A percentile compares a stretch with the other conserved stretches of the same genome.
phyloP scores from a whole-genome alignment of 2,329 filamentous ascomycete species.

The Fusarium siculi region DNA sequence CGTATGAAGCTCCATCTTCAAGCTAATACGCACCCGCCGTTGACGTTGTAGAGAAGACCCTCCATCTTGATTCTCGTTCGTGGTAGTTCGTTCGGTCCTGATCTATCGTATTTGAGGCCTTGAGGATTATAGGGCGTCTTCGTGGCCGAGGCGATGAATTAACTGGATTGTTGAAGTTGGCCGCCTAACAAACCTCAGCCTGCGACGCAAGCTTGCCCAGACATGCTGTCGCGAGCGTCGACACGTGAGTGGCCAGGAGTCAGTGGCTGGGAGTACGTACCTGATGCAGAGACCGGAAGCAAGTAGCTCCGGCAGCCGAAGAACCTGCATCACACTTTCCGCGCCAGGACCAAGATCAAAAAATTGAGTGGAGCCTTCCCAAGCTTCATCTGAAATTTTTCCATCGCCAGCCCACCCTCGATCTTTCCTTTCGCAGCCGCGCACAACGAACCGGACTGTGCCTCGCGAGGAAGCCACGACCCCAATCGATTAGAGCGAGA shows the following conservation, averaged over 20 bases:
- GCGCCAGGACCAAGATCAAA: conserved; percentile 43
- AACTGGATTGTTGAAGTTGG: conserved; percentile 39
- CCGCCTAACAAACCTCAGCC: conserved; percentile 43
- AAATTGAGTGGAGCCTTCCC: conserved; percentile 53
- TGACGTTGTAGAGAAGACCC: conserved; percentile 93
- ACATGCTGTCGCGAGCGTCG: conserved; percentile 30
- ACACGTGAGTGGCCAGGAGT: conserved; percentile 45
- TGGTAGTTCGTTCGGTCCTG: conserved; percentile 6
- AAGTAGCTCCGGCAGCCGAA: conserved; percentile 42
- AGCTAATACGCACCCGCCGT: conserved; percentile 76
- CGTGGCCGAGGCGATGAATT: conserved; percentile 30
- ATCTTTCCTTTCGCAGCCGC: conserved; percentile 48
- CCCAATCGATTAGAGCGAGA: conserved; percentile 47
- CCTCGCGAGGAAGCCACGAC: conserved; percentile 50
- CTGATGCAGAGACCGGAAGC: conserved; percentile 31
- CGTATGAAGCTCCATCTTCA: conserved; percentile 15
- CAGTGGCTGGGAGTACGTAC: conserved; percentile 24
- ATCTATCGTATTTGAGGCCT: conserved; percentile 3
- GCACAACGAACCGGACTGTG: conserved; percentile 52
- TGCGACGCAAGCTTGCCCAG: conserved; percentile 35
- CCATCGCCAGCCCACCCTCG: conserved; percentile 49
- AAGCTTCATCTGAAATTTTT: conserved; percentile 57
- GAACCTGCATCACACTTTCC: conserved; percentile 44
- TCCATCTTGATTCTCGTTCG: conserved; percentile 70
- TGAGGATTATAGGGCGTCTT: conserved; percentile 11